These are phyloP conservation scores for Chrysochromulina parva DNA, from an alignment of 78 protist genomes.

Conservation along the genomic window DNA sequence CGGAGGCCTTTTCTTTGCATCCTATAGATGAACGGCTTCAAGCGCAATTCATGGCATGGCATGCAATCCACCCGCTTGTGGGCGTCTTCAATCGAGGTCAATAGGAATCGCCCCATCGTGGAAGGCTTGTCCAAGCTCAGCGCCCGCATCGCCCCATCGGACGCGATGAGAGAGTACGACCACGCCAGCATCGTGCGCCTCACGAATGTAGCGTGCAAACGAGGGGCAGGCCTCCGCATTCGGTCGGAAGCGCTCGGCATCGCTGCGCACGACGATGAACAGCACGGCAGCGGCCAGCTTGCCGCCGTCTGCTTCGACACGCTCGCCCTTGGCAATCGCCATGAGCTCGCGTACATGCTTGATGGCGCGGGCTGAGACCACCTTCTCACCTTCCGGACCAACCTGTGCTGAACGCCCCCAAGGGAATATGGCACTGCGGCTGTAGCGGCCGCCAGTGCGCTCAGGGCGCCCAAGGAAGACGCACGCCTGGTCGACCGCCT, in stretches of 20 bases:
- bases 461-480: constrained; percentile 19
- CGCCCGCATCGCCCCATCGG: background rate
- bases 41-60: no score
- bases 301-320: background rate
- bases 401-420: background rate
- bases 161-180: background rate
- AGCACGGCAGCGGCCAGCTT: background rate
- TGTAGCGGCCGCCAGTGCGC: background rate
- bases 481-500: no score
- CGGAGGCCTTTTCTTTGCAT: no score
- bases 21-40: no score
- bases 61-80: no score
- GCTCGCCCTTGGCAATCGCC: background rate
- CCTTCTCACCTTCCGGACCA: constrained; percentile 22
- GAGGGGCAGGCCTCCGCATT: constrained; percentile 8
- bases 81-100: no score
- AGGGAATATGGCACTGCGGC: background rate
- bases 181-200: constrained; percentile 12
- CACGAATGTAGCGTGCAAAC: background rate
- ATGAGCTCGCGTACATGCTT: background rate
- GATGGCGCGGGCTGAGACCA: constrained; percentile 27
- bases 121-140: no score
- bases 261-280: background rate
- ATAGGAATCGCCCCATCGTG: no score
- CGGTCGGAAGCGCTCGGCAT: background rate